Evolutionary conservation across 2,329 filamentous ascomycete species (phyloP).

Genomic region (Cladosporium sphaerospermum): DNA sequence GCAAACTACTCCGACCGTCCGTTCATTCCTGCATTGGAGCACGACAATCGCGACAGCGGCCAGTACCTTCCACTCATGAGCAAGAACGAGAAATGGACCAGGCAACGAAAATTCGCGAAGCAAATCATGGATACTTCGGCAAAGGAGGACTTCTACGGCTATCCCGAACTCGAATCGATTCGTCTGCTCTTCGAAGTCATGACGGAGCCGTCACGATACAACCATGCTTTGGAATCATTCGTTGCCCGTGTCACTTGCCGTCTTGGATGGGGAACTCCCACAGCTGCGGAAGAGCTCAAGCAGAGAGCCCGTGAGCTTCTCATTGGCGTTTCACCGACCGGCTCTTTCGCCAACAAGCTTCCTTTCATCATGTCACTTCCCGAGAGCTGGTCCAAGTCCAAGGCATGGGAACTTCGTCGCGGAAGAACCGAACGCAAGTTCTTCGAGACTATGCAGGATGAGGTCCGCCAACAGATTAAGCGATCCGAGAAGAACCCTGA

Average conservation of each 20-base stretch:
- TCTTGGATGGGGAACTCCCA: slow-evolving; percentile 41
- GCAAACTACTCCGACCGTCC: slow-evolving; percentile 43
- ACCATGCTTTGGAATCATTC: slow-evolving; percentile 40
- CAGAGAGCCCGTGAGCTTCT: slow-evolving; percentile 42
- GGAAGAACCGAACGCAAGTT: slow-evolving; percentile 38
- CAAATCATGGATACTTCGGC: slow-evolving; percentile 41
- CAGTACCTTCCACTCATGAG: slow-evolving; percentile 42
- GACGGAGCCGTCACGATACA: slow-evolving; percentile 38
- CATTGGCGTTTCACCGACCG: slow-evolving; percentile 41
- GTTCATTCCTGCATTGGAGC: slow-evolving; percentile 39
- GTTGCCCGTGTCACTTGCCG: slow-evolving; percentile 42
- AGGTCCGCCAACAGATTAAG: slow-evolving; percentile 25
- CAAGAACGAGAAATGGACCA: slow-evolving; percentile 35
- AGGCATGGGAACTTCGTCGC: slow-evolving; percentile 41
- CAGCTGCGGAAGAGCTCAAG: slow-evolving; percentile 41
- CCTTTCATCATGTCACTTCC: slow-evolving; percentile 41
- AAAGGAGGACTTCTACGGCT: slow-evolving; percentile 36
- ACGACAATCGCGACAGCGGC: slow-evolving; percentile 40
- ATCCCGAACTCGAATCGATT: slow-evolving; percentile 40
- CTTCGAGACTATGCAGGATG: slow-evolving; percentile 39
- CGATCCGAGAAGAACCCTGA: slow-evolving; percentile 1
- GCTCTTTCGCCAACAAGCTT: slow-evolving; percentile 41
- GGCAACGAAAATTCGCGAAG: slow-evolving; percentile 41
- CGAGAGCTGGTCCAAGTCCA: slow-evolving; percentile 37
- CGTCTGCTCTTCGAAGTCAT: slow-evolving; percentile 41